Percentiles rank a stretch among this genome's conserved stretches.
Conservation (phyloP, 345 rosid genomes). For the Ailanthus altissimus region DNA sequence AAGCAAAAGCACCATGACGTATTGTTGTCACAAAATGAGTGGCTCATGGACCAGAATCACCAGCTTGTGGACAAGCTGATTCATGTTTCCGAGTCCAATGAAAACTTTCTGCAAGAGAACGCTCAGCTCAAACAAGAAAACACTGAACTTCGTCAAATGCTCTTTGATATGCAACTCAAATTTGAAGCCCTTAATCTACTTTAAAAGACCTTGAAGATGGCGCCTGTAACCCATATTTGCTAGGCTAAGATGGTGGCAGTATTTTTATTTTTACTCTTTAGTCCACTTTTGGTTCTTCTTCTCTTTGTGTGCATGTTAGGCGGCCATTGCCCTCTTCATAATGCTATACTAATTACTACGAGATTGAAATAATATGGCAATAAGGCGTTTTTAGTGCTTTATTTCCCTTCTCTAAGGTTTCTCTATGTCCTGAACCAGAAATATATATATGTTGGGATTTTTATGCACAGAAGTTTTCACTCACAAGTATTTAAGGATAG, state of each 20-base stretch:
- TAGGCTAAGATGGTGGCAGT: conserved; percentile 25
- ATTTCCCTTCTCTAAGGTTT: too few relatives aligned
- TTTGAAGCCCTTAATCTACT: conserved; percentile 43
- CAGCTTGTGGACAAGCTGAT: conserved; percentile 77
- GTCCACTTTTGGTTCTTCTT: conserved; percentile 27
- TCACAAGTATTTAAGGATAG: too few relatives aligned
- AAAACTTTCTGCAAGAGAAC: conserved; percentile 60
- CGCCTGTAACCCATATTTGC: conserved; percentile 37
- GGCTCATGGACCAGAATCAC: conserved; percentile 84
- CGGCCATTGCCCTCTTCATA: conserved; percentile 23
- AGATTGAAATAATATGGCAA: neutral
- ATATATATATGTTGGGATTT: too few relatives aligned
- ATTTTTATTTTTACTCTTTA: neutral
- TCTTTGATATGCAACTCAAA: conserved; percentile 58
- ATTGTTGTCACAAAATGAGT: conserved; percentile 80
- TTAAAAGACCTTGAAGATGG: conserved; percentile 51
- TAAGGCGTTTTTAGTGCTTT: neutral
- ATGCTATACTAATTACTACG: neutral
- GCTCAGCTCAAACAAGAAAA: conserved; percentile 71
- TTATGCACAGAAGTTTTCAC: too few relatives aligned
- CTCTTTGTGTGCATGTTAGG: conserved; percentile 6
- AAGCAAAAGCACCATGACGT: conserved; percentile 95
- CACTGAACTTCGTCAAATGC: conserved; percentile 59
- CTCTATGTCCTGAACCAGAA: too few relatives aligned
- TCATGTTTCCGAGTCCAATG: conserved; percentile 60